Base-by-base conservation (phyloP, 139 green algal species). In the Pseudopediastrum boryanum region DNA sequence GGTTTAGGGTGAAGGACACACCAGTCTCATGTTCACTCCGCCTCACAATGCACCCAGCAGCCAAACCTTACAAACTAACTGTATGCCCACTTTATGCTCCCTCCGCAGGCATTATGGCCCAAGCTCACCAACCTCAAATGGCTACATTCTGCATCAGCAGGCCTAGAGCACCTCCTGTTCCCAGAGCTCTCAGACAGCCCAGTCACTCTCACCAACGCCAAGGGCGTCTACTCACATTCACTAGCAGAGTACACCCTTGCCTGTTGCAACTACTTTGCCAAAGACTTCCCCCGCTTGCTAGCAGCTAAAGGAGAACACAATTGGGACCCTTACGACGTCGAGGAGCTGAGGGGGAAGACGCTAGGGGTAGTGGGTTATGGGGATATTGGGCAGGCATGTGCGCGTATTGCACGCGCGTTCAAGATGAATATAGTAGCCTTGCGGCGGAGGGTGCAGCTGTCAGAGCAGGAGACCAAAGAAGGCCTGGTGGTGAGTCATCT, bases 331-430 rank as follows among this genome's bases (percentile, higher is more conserved):
- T 87, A 85, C 62, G 70, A 87, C 39, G 85, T 90, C 5, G 81
- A 87, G 68, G 91, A 95, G 84, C 84, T 97, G 56, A 71, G 91
- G 21, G 88, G 86, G 13, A 94, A 90, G 73, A 94, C 86, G 0
- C 75, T 97, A 77, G 92, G 90, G 7, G 78, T 97, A 10, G 83
- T 96, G 7, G 93, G 93, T 13, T 93, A 91, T 68, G 93, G 91
- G 0, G 88, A 94, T 81, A 97, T 95, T 59, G 93, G 91, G 2
- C 69, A 84, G 67, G 81, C 86, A 12, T 79, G 64, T 38, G 91
- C 80, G 8, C 58, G 67, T 4, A 74, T 94, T 25, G 92, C 86
- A 13, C 88, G 86, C 21, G 91, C 87, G 0, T 95, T 94, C 83
- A 83, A 85, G 42, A 97, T 97, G 92, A 66, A 64, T 0, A 82